Conservation (phyloP, 805 yeast species). For the Clavispora vitiphila region DNA sequence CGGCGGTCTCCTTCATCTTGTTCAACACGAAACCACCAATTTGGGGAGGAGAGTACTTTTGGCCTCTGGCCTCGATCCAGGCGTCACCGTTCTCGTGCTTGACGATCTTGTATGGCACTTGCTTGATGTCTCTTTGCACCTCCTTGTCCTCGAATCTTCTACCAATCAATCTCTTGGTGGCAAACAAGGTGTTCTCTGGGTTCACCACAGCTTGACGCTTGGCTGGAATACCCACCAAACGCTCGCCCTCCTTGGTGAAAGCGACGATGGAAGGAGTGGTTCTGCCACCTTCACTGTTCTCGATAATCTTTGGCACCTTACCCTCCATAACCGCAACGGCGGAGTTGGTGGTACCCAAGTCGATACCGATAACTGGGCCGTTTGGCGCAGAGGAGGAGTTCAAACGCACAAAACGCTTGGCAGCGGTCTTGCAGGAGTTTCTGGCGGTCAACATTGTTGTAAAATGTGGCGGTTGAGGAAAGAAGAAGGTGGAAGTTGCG, state of each 20-base stretch:
- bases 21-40: constrained; percentile 89
- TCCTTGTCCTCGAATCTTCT: constrained; percentile 85
- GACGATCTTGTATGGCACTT: constrained; percentile 87
- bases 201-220: constrained; percentile 94
- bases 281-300: constrained; percentile 59
- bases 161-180: constrained; percentile 93
- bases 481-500: constrained; percentile 11
- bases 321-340: constrained; percentile 86
- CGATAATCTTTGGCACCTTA: constrained; percentile 68
- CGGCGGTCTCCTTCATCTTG: constrained; percentile 99
- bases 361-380: constrained; percentile 75
- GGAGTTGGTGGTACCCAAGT: constrained; percentile 84
- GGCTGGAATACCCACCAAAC: constrained; percentile 91
- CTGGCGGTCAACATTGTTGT: constrained; percentile 39
- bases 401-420: constrained; percentile 28
- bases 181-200: constrained; percentile 89
- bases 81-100: constrained; percentile 93
- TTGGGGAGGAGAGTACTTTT: constrained; percentile 89
- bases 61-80: constrained; percentile 89
- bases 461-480: not conserved
- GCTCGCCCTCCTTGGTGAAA: constrained; percentile 77
- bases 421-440: constrained; percentile 32
- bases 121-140: constrained; percentile 83
- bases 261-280: constrained; percentile 95
- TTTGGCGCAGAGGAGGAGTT: constrained; percentile 18